Evolutionary conservation across 2,329 filamentous ascomycete species (phyloP).

Genomic region (Colletotrichum sp.): DNA sequence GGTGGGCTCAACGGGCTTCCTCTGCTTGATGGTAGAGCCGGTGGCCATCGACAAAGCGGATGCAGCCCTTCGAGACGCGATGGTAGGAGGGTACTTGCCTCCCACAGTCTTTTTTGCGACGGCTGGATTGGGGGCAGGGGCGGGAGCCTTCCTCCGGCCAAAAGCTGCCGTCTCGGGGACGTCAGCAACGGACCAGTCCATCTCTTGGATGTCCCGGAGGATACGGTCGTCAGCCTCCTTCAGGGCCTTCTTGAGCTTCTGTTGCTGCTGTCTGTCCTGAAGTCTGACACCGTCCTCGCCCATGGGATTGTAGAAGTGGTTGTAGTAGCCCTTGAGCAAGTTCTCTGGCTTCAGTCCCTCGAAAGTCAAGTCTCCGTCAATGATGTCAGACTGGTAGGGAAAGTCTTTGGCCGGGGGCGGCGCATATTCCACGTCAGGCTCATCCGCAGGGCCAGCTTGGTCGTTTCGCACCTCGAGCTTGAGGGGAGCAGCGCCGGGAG

Average conservation of each 20-base stretch:
- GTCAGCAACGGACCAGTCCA: conserved; percentile 65
- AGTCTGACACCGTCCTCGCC: conserved; percentile 71
- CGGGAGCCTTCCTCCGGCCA: conserved; percentile 33
- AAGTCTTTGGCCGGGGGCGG: conserved; percentile 74
- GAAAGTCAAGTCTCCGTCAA: conserved; percentile 60
- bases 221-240: conserved; percentile 70
- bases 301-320: conserved; percentile 64
- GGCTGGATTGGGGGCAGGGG: conserved; percentile 19
- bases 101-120: conserved; percentile 26
- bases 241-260: conserved; percentile 53
- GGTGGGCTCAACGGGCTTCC: conserved; percentile 16
- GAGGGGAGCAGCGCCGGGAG: conserved; percentile 55
- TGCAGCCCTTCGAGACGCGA: conserved; percentile 56
- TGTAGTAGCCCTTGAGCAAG: conserved; percentile 65
- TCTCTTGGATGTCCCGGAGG: conserved; percentile 66
- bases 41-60: conserved; percentile 51
- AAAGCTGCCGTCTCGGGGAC: conserved; percentile 51
- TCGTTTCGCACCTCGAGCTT: conserved; percentile 69
- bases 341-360: conserved; percentile 64
- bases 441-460: conserved; percentile 48
- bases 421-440: conserved; percentile 88
- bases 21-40: conserved; percentile 26
- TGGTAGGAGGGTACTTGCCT: conserved; percentile 25
- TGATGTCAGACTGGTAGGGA: conserved; percentile 72
- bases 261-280: conserved; percentile 64